Base-by-base conservation (phyloP, 2,329 filamentous ascomycete species). In the Rhynchosporium graminicola region DNA sequence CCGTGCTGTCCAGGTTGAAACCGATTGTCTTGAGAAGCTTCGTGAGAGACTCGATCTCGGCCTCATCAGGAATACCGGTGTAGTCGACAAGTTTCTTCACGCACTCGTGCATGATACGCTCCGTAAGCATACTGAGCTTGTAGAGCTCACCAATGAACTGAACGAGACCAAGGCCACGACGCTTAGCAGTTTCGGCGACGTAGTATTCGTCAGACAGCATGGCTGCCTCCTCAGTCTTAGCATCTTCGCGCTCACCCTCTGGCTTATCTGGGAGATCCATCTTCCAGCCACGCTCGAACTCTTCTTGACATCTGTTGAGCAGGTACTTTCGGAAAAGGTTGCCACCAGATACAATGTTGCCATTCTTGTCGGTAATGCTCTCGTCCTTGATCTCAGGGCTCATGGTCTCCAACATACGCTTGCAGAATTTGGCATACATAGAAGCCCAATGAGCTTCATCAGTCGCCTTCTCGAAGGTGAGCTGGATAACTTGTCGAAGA, bases 51-150 rank as follows among this genome's bases (percentile, higher is more conserved):
- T 99, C 95, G 64, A 99, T 89, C 76, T 97, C 93, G 59, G 94
- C 91, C 79, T 99, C 95, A 71, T 99, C 95, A 50, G 95, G 95
- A 65, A 92, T 81, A 65, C 91, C 92, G 74, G 94, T 89, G 77
- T 96, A 98, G 79, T 99, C 94, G 69, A 99, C 91, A 67, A 99
- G 85, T 79, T 96, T 97, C 80, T 92, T 89, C 33, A 99, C 92
- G 84, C 95, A 99, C 78, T 97, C 92, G 81, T 99, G 94, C 95
- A 99, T 99, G 79, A 99, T 99, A 76, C 94, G 91, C 77, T 97
- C 91, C 65, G 95, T 99, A 77, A 99, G 85, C 95, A 99, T 99
- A 76, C 90, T 88, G 65, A 99, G 87, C 83, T 98, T 99, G 86
- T 96, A 99, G 51, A 99, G 86, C 79, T 99, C 95, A 81, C 95